Evolutionary conservation across 2,329 filamentous ascomycete genomes (phyloP).

Genomic region (Diaporthe sp.): DNA sequence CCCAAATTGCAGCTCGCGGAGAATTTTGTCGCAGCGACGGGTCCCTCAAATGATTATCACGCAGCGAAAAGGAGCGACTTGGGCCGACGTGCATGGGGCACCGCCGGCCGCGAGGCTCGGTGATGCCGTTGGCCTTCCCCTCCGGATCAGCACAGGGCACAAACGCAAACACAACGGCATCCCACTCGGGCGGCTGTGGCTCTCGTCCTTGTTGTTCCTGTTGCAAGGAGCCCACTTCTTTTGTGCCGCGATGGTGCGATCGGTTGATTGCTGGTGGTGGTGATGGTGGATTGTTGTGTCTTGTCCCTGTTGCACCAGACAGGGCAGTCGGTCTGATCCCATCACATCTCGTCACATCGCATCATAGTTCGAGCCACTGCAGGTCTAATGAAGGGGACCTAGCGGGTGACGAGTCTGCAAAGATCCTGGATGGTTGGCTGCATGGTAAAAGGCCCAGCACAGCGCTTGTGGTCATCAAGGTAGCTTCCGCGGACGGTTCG

Average conservation of each 20-base stretch:
- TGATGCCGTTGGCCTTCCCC: conserved; percentile 22
- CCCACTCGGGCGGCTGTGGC: conserved; percentile 12
- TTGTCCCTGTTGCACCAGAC: conserved; percentile 4
- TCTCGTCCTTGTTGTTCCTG: neutral
- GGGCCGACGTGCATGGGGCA: conserved; percentile 20
- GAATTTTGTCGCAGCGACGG: conserved; percentile 31
- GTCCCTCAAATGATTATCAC: conserved; percentile 30
- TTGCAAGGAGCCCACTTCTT: conserved; percentile 1
- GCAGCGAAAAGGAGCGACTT: conserved; percentile 32
- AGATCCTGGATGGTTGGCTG: neutral
- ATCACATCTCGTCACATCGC: conserved; percentile 20
- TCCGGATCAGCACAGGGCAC: conserved; percentile 27
- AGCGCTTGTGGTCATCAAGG: conserved; percentile 13
- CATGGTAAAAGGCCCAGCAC: conserved; percentile 11
- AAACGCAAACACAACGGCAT: conserved; percentile 16
- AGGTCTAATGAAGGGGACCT: conserved; percentile 24
- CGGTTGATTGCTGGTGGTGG: neutral
- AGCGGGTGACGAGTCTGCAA: conserved; percentile 20
- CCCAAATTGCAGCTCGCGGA: conserved; percentile 23
- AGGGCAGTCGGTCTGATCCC: conserved; percentile 21
- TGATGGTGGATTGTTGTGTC: neutral
- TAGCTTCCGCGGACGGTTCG: conserved; percentile 22
- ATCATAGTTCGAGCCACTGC: conserved; percentile 24
- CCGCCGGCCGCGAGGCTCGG: conserved; percentile 22
- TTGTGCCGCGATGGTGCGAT: conserved; percentile 22